Percentiles rank a stretch among this genome's conserved stretches.
Evolutionary conservation across 2,329 filamentous ascomycete species (phyloP).

Genomic region (Trichoderma brevicompactum): DNA sequence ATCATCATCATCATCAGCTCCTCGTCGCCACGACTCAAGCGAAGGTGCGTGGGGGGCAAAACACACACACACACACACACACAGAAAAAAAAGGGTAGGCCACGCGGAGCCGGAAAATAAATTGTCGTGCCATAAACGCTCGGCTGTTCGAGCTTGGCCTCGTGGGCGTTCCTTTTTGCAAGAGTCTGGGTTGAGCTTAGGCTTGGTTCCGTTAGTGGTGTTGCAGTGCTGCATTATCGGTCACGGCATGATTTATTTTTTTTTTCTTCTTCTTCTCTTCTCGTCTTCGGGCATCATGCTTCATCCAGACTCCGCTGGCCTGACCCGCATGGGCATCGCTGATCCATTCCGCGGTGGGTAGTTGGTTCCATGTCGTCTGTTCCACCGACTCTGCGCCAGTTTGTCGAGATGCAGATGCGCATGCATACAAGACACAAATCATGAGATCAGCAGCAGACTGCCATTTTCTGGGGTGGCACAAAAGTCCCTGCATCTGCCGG

Average conservation of each 20-base stretch:
- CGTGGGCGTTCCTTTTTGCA: conserved; percentile 2
- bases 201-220: neutral
- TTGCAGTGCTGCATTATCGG: conserved; percentile 21
- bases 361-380: too few relatives aligned
- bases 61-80: neutral
- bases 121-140: conserved; percentile 4
- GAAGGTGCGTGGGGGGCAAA: too few relatives aligned
- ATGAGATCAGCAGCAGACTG: conserved; percentile 17
- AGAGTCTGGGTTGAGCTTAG: neutral
- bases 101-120: neutral
- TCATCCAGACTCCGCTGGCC: neutral
- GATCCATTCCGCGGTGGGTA: too few relatives aligned
- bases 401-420: neutral
- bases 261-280: too few relatives aligned
- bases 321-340: conserved; percentile 6
- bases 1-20: too few relatives aligned
- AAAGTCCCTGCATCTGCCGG: conserved; percentile 22
- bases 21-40: too few relatives aligned
- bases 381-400: neutral
- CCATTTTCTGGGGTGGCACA: conserved; percentile 19
- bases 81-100: neutral
- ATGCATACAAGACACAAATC: neutral
- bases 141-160: conserved; percentile 13
- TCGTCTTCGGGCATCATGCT: too few relatives aligned
- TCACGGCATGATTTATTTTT: conserved; percentile 1